Conservation (phyloP, 441 rosid species). For the California macrophylla region DNA sequence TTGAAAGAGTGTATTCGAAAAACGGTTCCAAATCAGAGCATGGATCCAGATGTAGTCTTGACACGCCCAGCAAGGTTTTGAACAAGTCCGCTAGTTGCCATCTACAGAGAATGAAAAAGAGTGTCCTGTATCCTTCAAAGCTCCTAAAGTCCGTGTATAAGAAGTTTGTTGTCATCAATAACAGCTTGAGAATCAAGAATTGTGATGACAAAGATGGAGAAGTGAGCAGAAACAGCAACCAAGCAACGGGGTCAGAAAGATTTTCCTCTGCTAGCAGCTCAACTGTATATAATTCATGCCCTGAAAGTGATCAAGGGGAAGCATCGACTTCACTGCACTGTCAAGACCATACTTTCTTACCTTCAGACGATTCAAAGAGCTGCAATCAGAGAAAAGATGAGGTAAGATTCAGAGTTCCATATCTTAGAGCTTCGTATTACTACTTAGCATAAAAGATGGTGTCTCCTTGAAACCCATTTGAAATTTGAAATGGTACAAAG, state of each 20-base stretch:
- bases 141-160: conserved; percentile 25
- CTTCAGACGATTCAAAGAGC: neutral
- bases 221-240: conserved; percentile 11
- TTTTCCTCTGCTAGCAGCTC: conserved; percentile 32
- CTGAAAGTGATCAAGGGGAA: conserved; percentile 32
- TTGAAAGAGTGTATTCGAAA: conserved; percentile 27
- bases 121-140: conserved; percentile 16
- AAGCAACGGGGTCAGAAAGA: conserved; percentile 23
- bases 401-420: conserved; percentile 18
- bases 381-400: conserved; percentile 13
- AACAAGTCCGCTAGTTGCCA: neutral
- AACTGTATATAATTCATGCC: conserved; percentile 32
- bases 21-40: conserved; percentile 2
- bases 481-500: neutral
- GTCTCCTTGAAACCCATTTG: conserved; percentile 5
- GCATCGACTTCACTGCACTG: conserved; percentile 16
- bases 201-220: conserved; percentile 9
- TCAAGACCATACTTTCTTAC: neutral
- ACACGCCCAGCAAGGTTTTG: conserved; percentile 15
- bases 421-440: too few species aligned
- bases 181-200: conserved; percentile 16
- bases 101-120: conserved; percentile 22
- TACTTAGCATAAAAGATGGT: too few species aligned
- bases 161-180: conserved; percentile 20
- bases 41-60: too few species aligned